These are phyloP conservation scores for Phaeoacremonium minimum DNA, from an alignment of 2,329 filamentous ascomycete genomes.

Conservation along the genomic window DNA sequence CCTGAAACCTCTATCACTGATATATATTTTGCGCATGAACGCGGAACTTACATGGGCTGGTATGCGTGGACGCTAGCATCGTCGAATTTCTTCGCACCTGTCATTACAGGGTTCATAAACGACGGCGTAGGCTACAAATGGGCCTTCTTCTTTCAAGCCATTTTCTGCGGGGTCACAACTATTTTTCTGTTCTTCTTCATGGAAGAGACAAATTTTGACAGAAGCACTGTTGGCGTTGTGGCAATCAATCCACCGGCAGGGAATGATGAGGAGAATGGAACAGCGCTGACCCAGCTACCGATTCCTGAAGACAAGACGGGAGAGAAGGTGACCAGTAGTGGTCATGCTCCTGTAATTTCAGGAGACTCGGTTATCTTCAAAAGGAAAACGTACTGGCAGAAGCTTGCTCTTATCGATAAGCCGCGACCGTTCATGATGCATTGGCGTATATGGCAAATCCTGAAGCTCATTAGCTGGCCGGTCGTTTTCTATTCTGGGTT, in stretches of 20 bases:
- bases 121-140: slow-evolving; percentile 22
- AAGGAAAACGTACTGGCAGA: slow-evolving; percentile 30
- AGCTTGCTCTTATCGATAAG: slow-evolving; percentile 20
- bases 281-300: not conserved
- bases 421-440: slow-evolving; percentile 33
- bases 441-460: slow-evolving; percentile 25
- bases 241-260: slow-evolving; percentile 4
- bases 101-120: slow-evolving; percentile 27
- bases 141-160: slow-evolving; percentile 23
- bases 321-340: not conserved
- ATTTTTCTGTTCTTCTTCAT: slow-evolving; percentile 41
- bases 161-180: slow-evolving; percentile 17
- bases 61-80: slow-evolving; percentile 21
- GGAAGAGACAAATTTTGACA: slow-evolving; percentile 46
- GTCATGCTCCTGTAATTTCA: not conserved
- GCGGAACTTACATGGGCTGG: slow-evolving; percentile 18
- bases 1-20: slow-evolving; percentile 33
- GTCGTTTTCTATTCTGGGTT: slow-evolving; percentile 33
- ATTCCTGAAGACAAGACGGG: slow-evolving; percentile 1
- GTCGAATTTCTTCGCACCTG: slow-evolving; percentile 23
- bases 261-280: slow-evolving; percentile 1
- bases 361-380: slow-evolving; percentile 10
- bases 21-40: slow-evolving; percentile 23
- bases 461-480: slow-evolving; percentile 30
- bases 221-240: slow-evolving; percentile 14